Evolutionary conservation across 345 rosid species (phyloP).

Genomic region (Odontarrhena argentea): DNA sequence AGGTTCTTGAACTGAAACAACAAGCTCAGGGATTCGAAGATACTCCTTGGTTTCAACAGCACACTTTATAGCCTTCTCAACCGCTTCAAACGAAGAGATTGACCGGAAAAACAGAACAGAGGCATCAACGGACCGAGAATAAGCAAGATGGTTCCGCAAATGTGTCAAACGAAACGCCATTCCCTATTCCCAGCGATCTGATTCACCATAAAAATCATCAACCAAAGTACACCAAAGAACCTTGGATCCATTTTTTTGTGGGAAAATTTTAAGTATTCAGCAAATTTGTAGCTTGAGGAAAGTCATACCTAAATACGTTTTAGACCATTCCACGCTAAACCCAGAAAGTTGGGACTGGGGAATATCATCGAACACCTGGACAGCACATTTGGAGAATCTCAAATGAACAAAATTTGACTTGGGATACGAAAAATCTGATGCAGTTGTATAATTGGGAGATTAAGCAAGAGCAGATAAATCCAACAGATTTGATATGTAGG

Average conservation of each 20-base stretch:
- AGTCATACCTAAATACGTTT: slow-evolving; percentile 31
- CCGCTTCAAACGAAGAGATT: slow-evolving; percentile 47
- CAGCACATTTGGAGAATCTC: too few relatives aligned
- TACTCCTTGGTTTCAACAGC: slow-evolving; percentile 63
- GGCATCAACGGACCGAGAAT: slow-evolving; percentile 18
- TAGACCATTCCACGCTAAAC: neutral
- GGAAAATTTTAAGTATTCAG: neutral
- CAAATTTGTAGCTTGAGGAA: neutral
- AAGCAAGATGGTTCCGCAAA: slow-evolving; percentile 32
- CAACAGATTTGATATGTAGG: neutral
- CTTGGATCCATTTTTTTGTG: neutral
- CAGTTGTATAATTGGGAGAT: too few relatives aligned
- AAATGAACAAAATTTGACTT: too few relatives aligned
- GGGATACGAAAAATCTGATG: too few relatives aligned
- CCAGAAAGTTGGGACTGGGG: slow-evolving; percentile 20
- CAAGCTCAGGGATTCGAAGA: slow-evolving; percentile 61
- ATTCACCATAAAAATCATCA: slow-evolving; percentile 6
- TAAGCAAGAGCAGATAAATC: too few relatives aligned
- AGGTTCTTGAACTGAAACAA: slow-evolving; percentile 45
- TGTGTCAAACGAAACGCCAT: slow-evolving; percentile 40
- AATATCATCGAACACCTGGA: slow-evolving; percentile 40
- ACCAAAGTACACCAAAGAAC: slow-evolving; percentile 6
- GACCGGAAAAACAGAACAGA: slow-evolving; percentile 31
- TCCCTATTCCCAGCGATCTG: slow-evolving; percentile 6
- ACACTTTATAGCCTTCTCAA: slow-evolving; percentile 54